A percentile compares a stretch with the other conserved stretches of the same genome.
Conservation (phyloP, 2,329 filamentous ascomycete genomes). For the Cadophora sp. region DNA sequence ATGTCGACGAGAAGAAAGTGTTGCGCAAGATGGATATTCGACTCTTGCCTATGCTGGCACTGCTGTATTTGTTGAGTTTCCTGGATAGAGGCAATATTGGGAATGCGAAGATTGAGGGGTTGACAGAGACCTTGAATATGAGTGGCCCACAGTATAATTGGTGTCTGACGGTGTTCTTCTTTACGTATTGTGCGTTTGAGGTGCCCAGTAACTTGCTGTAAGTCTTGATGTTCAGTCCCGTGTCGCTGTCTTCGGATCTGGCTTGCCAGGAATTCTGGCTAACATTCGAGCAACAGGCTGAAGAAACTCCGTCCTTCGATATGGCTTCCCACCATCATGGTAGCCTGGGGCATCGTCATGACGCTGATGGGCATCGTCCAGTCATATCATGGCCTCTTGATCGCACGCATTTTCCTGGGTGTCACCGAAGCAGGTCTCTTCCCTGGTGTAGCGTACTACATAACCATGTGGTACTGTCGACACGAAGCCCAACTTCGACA, state of each 20-base stretch:
- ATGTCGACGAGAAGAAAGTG: slow-evolving; percentile 17
- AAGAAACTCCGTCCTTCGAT: slow-evolving; percentile 59
- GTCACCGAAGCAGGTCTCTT: slow-evolving; percentile 46
- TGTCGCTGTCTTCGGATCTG: too few species aligned
- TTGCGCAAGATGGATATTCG: slow-evolving; percentile 27
- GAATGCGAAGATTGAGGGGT: slow-evolving; percentile 30
- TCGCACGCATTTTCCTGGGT: slow-evolving; percentile 69
- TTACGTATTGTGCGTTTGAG: slow-evolving; percentile 55
- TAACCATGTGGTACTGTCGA: slow-evolving; percentile 28
- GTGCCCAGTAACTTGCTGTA: slow-evolving; percentile 56
- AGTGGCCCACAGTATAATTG: slow-evolving; percentile 29
- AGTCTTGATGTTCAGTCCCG: background rate
- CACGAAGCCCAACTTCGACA: slow-evolving; percentile 17
- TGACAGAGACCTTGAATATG: slow-evolving; percentile 27
- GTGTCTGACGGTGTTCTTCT: slow-evolving; percentile 59
- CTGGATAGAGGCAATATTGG: slow-evolving; percentile 75
- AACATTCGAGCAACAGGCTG: slow-evolving; percentile 37
- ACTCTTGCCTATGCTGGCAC: slow-evolving; percentile 25
- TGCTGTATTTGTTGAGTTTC: slow-evolving; percentile 27
- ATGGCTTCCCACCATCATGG: slow-evolving; percentile 51
- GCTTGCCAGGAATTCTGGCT: background rate
- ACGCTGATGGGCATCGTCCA: slow-evolving; percentile 66
- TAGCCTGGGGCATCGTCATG: slow-evolving; percentile 46
- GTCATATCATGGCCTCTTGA: slow-evolving; percentile 65
- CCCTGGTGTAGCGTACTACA: slow-evolving; percentile 24